These are phyloP conservation scores for Monosporascus sp. DNA, from an alignment of 2,329 filamentous ascomycete genomes.

Conservation along the genomic window DNA sequence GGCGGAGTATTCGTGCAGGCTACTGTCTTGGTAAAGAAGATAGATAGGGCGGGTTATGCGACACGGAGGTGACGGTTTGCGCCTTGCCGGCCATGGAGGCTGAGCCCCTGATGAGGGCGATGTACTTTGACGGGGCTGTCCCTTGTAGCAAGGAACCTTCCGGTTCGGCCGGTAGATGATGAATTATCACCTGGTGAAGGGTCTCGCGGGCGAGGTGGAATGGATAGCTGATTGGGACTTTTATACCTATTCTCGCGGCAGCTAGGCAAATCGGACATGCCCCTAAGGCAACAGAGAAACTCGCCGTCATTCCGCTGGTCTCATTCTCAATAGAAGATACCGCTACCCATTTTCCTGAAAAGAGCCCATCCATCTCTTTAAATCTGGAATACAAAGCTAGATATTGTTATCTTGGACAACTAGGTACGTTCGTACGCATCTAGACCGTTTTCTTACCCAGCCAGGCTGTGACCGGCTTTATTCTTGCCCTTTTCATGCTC, in stretches of 20 bases:
- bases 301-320: background rate
- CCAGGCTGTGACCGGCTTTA: too few relatives aligned
- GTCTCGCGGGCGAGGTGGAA: conserved; percentile 13
- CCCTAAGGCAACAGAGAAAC: background rate
- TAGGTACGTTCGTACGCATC: too few relatives aligned
- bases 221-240: background rate
- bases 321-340: too few relatives aligned
- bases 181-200: conserved; percentile 19
- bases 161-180: conserved; percentile 20
- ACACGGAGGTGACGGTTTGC: conserved; percentile 22
- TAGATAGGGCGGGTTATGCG: conserved; percentile 16
- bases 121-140: conserved; percentile 17
- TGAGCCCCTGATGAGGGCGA: conserved; percentile 22
- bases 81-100: conserved; percentile 23
- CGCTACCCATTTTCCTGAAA: too few relatives aligned
- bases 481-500: too few relatives aligned
- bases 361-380: too few relatives aligned
- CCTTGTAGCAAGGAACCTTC: conserved; percentile 1
- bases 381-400: too few relatives aligned
- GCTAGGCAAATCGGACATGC: conserved; percentile 9
- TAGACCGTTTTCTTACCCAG: too few relatives aligned
- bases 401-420: too few relatives aligned
- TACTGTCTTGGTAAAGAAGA: conserved; percentile 24
- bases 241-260: background rate
- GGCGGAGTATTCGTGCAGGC: conserved; percentile 23